Base-by-base conservation (phyloP, 2,329 filamentous ascomycete species). In the Sphaerostilbella broomeana region DNA sequence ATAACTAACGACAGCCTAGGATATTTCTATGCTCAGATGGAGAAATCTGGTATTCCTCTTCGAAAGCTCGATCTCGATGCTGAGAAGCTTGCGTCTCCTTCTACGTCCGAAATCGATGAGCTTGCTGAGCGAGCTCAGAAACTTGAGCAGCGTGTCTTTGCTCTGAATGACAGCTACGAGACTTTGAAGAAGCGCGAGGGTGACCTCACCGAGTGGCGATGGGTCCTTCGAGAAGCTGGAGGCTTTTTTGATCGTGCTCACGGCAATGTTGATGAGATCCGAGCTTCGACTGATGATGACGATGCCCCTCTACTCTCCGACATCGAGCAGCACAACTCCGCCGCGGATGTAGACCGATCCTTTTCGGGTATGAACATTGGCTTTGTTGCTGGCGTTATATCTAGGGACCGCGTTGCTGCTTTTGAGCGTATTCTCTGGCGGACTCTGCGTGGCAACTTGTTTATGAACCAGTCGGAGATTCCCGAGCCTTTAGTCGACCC, bases 391-490 rank as follows among this genome's bases (percentile, higher is more conserved):
- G 92, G 92, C 64, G 92, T 97, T 53, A 97, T 98, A 53, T 79
- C 86, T 25, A 80, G 92, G 39, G 90, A 97, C 58, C 81, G 90
- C 35, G 90, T 98, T 45, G 89, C 83, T 11, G 86, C 90, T 18
- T 98, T 98, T 59, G 94, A 98, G 69, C 84, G 92, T 44, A 98
- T 98, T 52, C 73, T 98, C 36, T 98, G 92, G 92, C 81, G 92
- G 56, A 95, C 94, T 0, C 78, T 98, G 28, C 87, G 92, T 62
- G 92, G 92, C 55, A 98, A 98, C 64, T 70, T 98, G 48, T 98
- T 97, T 74, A 98, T 98, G 92, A 98, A 98, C 67, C 94, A 98
- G 70, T 90, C 90, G 27, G 92, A 98, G 72, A 98, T 98, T 47
- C 82, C 88, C 6, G 90, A 98, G 61, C 80, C 86, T 25, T 83